phyloP scores from a whole-genome alignment of 352 stramenopile genomes.

The Saprolegnia diclina region DNA sequence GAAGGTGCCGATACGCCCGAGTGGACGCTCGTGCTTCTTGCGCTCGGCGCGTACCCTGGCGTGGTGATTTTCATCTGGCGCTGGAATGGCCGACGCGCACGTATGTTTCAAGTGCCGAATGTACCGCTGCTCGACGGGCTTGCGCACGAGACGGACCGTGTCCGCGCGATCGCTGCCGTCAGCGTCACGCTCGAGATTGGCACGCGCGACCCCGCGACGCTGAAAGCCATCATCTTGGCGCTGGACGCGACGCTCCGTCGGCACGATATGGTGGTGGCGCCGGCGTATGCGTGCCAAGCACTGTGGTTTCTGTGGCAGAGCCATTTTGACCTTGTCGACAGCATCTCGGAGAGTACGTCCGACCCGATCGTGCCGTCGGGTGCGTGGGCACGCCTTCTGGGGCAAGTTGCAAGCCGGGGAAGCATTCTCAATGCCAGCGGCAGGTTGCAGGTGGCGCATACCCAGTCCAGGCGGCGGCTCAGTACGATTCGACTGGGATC shows the following conservation, averaged over 20 bases:
- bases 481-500: too few species aligned
- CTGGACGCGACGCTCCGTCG: slow-evolving; percentile 1
- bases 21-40: background rate
- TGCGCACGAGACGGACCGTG: background rate
- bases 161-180: slow-evolving; percentile 10
- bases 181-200: background rate
- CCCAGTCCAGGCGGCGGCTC: too few species aligned
- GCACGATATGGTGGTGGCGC: background rate
- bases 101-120: slow-evolving; percentile 18
- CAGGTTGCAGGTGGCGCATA: too few species aligned
- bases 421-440: too few species aligned
- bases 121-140: slow-evolving; percentile 1
- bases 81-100: slow-evolving; percentile 9
- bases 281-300: slow-evolving; percentile 18
- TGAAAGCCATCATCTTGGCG: background rate
- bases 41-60: background rate
- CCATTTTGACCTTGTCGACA: slow-evolving; percentile 1
- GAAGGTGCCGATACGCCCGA: background rate
- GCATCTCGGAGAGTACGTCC: too few species aligned
- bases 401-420: too few species aligned
- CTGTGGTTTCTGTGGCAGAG: slow-evolving; percentile 19
- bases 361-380: too few species aligned
- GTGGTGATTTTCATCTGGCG: slow-evolving; percentile 19
- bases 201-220: too few species aligned
- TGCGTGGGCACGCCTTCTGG: too few species aligned